These are phyloP conservation scores for Pseudocercospora cruenta DNA, from an alignment of 2,329 filamentous ascomycete genomes.

Conservation along the genomic window DNA sequence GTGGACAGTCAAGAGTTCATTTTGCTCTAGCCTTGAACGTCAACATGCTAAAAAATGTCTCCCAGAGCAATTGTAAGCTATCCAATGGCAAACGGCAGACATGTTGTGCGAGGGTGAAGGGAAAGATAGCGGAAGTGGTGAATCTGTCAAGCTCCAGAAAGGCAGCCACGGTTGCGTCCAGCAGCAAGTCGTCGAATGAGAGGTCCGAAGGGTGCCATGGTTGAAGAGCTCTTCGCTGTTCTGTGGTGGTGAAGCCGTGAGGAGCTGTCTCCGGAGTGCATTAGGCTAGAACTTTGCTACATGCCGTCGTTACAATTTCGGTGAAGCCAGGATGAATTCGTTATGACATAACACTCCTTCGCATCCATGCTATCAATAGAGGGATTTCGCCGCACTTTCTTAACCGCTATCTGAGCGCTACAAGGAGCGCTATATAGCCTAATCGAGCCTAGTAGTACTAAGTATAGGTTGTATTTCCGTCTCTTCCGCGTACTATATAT, in stretches of 20 bases:
- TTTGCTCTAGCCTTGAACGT: no score
- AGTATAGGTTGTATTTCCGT: no score
- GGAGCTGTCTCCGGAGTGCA: slow-evolving; percentile 8
- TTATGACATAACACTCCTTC: background rate
- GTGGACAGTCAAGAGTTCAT: no score
- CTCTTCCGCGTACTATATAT: no score
- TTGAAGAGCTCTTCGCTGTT: background rate
- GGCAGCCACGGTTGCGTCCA: no score
- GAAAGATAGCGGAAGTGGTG: background rate
- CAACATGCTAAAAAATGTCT: no score
- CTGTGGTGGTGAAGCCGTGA: background rate
- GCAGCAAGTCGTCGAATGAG: background rate
- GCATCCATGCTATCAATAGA: background rate
- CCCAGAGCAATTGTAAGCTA: no score
- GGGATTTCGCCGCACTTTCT: no score
- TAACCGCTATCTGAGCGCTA: no score
- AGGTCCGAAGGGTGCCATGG: background rate
- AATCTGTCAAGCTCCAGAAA: background rate
- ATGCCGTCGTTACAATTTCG: slow-evolving; percentile 6
- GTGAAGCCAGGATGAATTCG: background rate
- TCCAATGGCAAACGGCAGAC: background rate
- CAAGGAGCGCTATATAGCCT: no score
- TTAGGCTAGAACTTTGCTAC: slow-evolving; percentile 1
- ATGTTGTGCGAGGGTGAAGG: background rate
- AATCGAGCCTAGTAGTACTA: no score